phyloP scores from a whole-genome alignment of 768 basidiomycete species.

The Amanita phalloides region DNA sequence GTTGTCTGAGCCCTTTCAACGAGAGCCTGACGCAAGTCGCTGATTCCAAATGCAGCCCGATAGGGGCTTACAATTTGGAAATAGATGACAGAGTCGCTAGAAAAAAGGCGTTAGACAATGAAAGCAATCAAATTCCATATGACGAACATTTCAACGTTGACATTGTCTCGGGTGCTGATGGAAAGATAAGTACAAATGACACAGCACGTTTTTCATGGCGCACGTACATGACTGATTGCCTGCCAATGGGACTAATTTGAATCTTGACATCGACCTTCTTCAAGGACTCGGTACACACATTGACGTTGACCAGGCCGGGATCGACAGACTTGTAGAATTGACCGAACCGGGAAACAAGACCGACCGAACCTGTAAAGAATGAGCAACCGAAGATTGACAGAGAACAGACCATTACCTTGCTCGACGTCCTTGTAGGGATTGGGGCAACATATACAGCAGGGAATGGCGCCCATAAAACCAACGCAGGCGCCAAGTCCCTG shows the following conservation, averaged over 20 bases:
- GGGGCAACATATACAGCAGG: slow-evolving; percentile 67
- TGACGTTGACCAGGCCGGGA: slow-evolving; percentile 85
- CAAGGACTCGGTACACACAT: slow-evolving; percentile 87
- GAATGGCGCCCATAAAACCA: slow-evolving; percentile 66
- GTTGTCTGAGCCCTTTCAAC: slow-evolving; percentile 88
- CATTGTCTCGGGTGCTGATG: slow-evolving; percentile 78
- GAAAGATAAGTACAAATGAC: neutral
- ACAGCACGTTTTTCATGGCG: neutral
- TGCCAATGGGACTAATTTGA: slow-evolving; percentile 81
- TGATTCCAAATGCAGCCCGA: slow-evolving; percentile 90
- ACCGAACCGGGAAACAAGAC: slow-evolving; percentile 87
- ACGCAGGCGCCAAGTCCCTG: slow-evolving; percentile 56
- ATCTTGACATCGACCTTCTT: slow-evolving; percentile 91
- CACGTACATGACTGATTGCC: slow-evolving; percentile 71
- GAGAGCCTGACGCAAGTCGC: slow-evolving; percentile 78
- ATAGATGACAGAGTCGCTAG: slow-evolving; percentile 85
- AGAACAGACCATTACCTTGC: slow-evolving; percentile 41
- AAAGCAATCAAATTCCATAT: slow-evolving; percentile 1
- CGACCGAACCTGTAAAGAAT: slow-evolving; percentile 59
- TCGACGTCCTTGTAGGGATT: slow-evolving; percentile 82
- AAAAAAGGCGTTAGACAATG: slow-evolving; percentile 6
- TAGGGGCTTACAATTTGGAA: slow-evolving; percentile 88
- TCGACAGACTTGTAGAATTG: slow-evolving; percentile 96
- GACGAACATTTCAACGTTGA: slow-evolving; percentile 83
- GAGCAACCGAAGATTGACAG: neutral